Base-by-base conservation (phyloP, 169 alveolate genomes). In the Perkinsus chesapeaki region DNA sequence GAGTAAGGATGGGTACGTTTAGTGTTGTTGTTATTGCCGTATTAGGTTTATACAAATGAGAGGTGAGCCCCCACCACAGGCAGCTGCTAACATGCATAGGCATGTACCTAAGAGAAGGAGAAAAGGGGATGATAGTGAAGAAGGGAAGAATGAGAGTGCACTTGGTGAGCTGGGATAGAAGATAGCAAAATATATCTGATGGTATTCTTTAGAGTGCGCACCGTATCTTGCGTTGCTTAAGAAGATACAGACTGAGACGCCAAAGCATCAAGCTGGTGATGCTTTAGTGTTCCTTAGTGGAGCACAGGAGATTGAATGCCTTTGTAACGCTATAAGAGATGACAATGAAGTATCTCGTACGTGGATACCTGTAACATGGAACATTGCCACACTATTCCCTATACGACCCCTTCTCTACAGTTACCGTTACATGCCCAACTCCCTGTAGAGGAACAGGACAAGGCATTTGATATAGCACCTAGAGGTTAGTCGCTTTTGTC, bases 231-330 rank as follows among this genome's bases (percentile, higher is more conserved):
- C 91, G 34, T 31, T 73, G n/a, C 7, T 73, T 0, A 31, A 38
- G 91, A 31, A 38, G 91, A 73, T 73, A 39, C 47, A 73, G 5
- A 23, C 39, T 39, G 12, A 23, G 7, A 38, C 39, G 27, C 91
- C 91, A 27, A 31, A 38, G 47, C 7, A 39, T 16, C 72, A 91
- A 39, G 39, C 73, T 3, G 92, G 92, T 39, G 92, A 91, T 39
- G 92, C 47, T 10, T 38, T 91, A 36, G 92, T 91, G n/a, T 91
- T 91, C 92, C 92, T 91, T 10, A 27, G 72, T n/a, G 92, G 92
- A 7, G 92, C 60, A 20, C 37, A 91, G 38, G 92, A 91, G 48
- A 91, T 91, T 16, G 92, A 91, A n/a, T 27, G 72, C 38, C 38
- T 91, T 7, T 39, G 39, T 3, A 39, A 31, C 31, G 92, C 92